Base-by-base conservation (phyloP, 495 filamentous ascomycete genomes). In the Xylona heveae region DNA sequence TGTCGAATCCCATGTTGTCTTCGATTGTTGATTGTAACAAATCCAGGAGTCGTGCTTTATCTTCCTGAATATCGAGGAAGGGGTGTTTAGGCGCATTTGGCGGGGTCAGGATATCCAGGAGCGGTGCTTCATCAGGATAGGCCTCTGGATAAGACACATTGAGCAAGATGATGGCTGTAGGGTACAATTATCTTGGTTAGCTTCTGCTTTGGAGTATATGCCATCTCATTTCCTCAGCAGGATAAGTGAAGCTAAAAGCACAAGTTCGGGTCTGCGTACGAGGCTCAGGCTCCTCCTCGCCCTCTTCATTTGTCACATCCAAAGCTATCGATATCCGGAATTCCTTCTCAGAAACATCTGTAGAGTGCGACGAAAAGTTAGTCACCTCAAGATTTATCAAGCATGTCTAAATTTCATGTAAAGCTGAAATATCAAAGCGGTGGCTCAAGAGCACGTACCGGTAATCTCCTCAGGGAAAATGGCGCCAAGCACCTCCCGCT, bases 401-500 rank as follows among this genome's bases (percentile, higher is more conserved):
- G 7, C 23, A 7, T 7, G 23, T 25, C 23, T 13, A n/a, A 7
- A 25, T 7, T 25, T 13, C 28, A 16, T 16, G 8, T 7, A 9
- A 7, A 7, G 8, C 28, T 8, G 7, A 30, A 8, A 8, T 16
- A 30, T 16, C 28, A 7, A 30, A 14, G 15, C 12, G n/a, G 26
- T 12, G 9, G 15, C 5, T 16, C 8, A 8, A 16, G 12, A 19
- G 32, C 12, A 39, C 55, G 10, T 21, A 90, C 84, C 78, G 65
- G 74, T 79, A 31, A 95, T 92, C 51, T 99, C 90, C 22, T 99
- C 90, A 8, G 90, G 84, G 45, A 93, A 99, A 42, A 99, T 99
- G 34, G 83, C 91, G 45, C 85, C 81, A 40, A 97, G 78, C 34
- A 97, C 84, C 50, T 94, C 88, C 42, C 85, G 75, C 61, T 97